Conservation (phyloP, 108 stramenopile species). For the Mediolabrus comicus region DNA sequence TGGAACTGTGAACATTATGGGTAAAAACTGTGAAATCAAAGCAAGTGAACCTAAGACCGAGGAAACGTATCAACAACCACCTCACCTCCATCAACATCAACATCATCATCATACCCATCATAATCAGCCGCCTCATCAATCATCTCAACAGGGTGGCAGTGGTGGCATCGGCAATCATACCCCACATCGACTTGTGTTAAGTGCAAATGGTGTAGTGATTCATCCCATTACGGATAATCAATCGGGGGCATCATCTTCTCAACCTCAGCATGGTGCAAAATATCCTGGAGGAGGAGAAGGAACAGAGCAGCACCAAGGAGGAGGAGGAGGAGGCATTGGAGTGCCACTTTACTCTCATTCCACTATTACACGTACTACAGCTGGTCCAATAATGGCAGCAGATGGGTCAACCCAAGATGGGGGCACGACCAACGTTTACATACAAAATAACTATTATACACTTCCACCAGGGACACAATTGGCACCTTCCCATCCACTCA, state of each 20-base stretch:
- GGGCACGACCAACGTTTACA: slow-evolving; percentile 17
- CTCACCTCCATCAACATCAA: neutral
- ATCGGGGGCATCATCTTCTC: neutral
- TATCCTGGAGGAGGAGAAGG: slow-evolving; percentile 5
- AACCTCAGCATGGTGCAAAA: no score
- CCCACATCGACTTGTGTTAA: slow-evolving; percentile 12
- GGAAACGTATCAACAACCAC: slow-evolving; percentile 1
- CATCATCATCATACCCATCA: neutral
- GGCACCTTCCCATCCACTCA: slow-evolving; percentile 2
- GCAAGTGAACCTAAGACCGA: slow-evolving; percentile 58
- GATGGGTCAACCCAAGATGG: slow-evolving; percentile 9
- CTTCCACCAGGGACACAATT: slow-evolving; percentile 22
- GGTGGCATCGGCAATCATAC: no score
- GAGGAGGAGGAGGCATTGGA: neutral
- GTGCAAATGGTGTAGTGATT: neutral
- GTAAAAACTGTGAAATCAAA: slow-evolving; percentile 73
- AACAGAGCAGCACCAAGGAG: neutral
- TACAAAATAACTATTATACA: slow-evolving; percentile 40
- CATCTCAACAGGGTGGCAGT: neutral
- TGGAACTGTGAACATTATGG: slow-evolving; percentile 60
- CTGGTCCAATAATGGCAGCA: slow-evolving; percentile 2
- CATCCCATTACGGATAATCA: slow-evolving; percentile 7
- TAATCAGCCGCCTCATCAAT: neutral
- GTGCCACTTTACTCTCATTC: slow-evolving; percentile 31
- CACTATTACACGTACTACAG: slow-evolving; percentile 28